Evolutionary conservation across 192 early-diverging fungal species (phyloP), one percentile per base, ranked within the genome.

Genomic region (Backusella macrospora): DNA sequence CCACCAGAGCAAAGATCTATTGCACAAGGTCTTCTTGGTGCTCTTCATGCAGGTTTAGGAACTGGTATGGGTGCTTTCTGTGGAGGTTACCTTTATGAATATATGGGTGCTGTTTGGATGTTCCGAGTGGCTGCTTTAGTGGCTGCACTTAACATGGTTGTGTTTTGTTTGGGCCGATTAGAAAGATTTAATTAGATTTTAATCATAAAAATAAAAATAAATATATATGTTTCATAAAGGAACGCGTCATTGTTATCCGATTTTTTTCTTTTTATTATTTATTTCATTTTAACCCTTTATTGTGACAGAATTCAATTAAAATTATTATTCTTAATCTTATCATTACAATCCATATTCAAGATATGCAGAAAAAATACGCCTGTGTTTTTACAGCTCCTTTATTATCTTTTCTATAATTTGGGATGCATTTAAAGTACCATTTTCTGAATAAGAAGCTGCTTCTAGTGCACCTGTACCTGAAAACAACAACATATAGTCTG

Each of bases 11-110:
- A 80, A 52, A 71, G 78, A 14, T 70, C 74, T 2, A 71, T 80
- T 15, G 78, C 78, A 23, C 78, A 80, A 65, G 78, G 78, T n/a
- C 69, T 75, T 18, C 49, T 80, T 4, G 78, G 70, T 52, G 78
- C 74, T 7, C 46, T 74, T 8, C 70, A 72, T 42, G 68, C 69
- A 8, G 78, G 74, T 13, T 66, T 75, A 38, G 78, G 78, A 2
- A 68, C 49, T 38, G 78, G 78, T 37, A 43, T 76, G 14, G 78
- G 78, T 0, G 72, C 70, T 47, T 37, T 80, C 4, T 13, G 72
- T 15, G 71, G 78, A 18, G 78, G 78, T 23, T 48, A 76, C 9
- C 48, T 80, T 1, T 80, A 80, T 70, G 78, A 73, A 43, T 70
- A 65, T 21, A 45, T 49, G 14, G 76, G 76, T 23, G 16, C 49